Evolutionary conservation across 1,284 basidiomycete genomes (phyloP).

Genomic region (Puccinia sorghi): DNA sequence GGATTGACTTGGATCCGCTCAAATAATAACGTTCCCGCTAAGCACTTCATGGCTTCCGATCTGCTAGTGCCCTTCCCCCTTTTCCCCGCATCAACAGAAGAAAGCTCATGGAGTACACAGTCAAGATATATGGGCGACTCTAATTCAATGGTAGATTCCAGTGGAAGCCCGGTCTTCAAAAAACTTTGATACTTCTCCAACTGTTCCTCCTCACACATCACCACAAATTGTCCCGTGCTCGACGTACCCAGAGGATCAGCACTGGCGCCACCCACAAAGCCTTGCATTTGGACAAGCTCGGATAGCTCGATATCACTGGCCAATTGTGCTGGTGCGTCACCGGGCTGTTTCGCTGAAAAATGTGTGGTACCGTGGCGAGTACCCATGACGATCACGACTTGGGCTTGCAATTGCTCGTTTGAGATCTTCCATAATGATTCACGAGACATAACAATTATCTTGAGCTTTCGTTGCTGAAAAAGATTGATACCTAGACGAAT

Average conservation of each 20-base stretch:
- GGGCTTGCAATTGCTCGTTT: constrained; percentile 74
- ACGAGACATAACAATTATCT: constrained; percentile 78
- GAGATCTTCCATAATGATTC: constrained; percentile 72
- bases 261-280: constrained; percentile 50
- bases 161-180: constrained; percentile 54
- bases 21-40: constrained; percentile 18
- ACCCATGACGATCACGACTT: constrained; percentile 83
- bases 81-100: not conserved
- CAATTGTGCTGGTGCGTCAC: constrained; percentile 49
- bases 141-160: constrained; percentile 54
- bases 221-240: constrained; percentile 54
- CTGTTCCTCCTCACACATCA: constrained; percentile 57
- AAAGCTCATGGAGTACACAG: not conserved
- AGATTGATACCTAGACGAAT: constrained; percentile 77
- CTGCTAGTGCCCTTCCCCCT: not conserved
- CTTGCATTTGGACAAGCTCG: constrained; percentile 56
- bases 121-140: not conserved
- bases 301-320: constrained; percentile 53
- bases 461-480: constrained; percentile 75
- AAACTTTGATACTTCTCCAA: constrained; percentile 53
- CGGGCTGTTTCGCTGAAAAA: constrained; percentile 20
- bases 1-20: constrained; percentile 27
- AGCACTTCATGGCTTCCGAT: constrained; percentile 34
- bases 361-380: constrained; percentile 67
- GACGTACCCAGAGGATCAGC: constrained; percentile 37